Conservation (phyloP, 2,329 filamentous ascomycete species). For the Fusarium decemcellulare region DNA sequence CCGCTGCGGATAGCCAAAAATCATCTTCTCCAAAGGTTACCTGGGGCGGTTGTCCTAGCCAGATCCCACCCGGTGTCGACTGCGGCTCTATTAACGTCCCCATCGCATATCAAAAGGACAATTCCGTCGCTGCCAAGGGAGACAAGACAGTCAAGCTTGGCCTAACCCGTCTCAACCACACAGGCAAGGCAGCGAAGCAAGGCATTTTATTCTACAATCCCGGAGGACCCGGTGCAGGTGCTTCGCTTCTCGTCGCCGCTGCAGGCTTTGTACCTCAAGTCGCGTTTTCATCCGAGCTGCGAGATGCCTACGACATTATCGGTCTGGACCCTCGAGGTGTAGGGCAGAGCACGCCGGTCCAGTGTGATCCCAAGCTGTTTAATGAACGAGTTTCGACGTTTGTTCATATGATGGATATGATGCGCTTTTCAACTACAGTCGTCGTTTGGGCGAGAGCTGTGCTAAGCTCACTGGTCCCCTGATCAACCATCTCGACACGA, state of each 20-base stretch:
- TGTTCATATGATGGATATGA: slow-evolving; percentile 9
- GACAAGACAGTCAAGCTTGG: slow-evolving; percentile 22
- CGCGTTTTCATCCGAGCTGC: slow-evolving; percentile 29
- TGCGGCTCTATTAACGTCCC: slow-evolving; percentile 36
- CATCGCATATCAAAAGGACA: slow-evolving; percentile 32
- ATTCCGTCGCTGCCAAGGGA: slow-evolving; percentile 26
- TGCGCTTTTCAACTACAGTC: slow-evolving; percentile 30
- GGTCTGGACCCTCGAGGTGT: slow-evolving; percentile 61
- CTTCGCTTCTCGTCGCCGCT: slow-evolving; percentile 19
- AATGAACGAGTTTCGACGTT: slow-evolving; percentile 31
- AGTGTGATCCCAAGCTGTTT: slow-evolving; percentile 53
- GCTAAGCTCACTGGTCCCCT: slow-evolving; percentile 41
- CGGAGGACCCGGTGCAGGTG: slow-evolving; percentile 39
- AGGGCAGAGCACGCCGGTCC: slow-evolving; percentile 56
- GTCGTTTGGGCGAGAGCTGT: slow-evolving; percentile 40
- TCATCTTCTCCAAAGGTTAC: slow-evolving; percentile 13
- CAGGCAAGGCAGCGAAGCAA: slow-evolving; percentile 27
- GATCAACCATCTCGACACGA: slow-evolving; percentile 40
- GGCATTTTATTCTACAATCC: slow-evolving; percentile 41
- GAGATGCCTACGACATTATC: slow-evolving; percentile 56
- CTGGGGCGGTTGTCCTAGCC: slow-evolving; percentile 20
- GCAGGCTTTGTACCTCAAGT: slow-evolving; percentile 19
- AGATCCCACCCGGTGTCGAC: slow-evolving; percentile 31
- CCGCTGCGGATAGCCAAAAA: neutral
- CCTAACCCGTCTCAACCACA: slow-evolving; percentile 29